Base-by-base conservation (phyloP, 805 yeast genomes). In the Nakazawaea populi region DNA sequence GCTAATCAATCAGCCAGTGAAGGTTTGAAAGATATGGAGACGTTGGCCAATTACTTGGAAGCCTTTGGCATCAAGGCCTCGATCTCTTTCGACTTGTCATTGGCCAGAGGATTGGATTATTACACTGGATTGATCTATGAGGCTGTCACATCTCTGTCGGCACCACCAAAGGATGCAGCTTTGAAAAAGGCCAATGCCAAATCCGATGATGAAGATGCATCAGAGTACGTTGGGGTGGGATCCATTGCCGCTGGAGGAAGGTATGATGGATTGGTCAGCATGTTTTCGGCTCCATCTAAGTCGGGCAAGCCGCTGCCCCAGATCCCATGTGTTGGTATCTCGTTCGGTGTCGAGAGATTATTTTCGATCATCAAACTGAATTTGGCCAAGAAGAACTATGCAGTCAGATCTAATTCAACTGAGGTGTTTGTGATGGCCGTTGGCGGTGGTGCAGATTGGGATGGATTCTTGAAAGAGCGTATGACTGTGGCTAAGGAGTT, bases 241-340 rank as follows among this genome's bases (percentile, higher is more conserved):
- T 94, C 99, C 5, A 90, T 94, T 62, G 96, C 97, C 47, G 99
- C 96, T 46, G 99, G 99, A 72, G 99, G 99, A 57, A 88, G 99
- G 69, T 94, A 94, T 69, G 99, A 94, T 69, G 86, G 87, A 61
- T 79, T 94, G 54, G 98, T 94, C 38, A 97, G 97, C 59, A 94
- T 94, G 99, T 94, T 94, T 67, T 79, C 89, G 48, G 77, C 79
- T 54, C 83, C 95, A 42, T 84, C 83, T 58, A 90, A 94, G 58
- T 89, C 88, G 70, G 72, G 72, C 47, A 85, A 85, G 67, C 74
- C 78, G 46, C 71, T 73, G 9, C 72, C 71, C 34, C 85, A 91
- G 27, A 90, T 94, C 63, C 99, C 99, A 30, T 94, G 99, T 74
- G 96, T 94, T 51, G 99, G 99, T 67, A 75, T 92, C 49, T 94